Base-by-base conservation (phyloP, 1,284 basidiomycete species). In the Melampsora occidentalis region DNA sequence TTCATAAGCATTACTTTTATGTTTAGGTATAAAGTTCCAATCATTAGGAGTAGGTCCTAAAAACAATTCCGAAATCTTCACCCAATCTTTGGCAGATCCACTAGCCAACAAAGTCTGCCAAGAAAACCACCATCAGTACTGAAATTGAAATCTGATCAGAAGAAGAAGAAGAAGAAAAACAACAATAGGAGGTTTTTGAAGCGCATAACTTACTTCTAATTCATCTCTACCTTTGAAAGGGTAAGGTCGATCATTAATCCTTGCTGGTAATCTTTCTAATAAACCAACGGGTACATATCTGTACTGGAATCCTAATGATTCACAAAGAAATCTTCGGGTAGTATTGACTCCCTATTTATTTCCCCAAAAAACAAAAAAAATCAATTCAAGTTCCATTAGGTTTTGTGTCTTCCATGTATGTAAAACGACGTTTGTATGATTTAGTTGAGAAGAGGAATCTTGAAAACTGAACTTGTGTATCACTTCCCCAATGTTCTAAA, bases 61-160 rank as follows among this genome's bases (percentile, higher is more conserved):
- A 88, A 93, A 98, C 92, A 97, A 95, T 83, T 97, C 93, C 0
- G 91, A 91, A 46, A 99, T 90, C 84, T 89, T 93, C 70, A 97
- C 91, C 96, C 96, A 99, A 82, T 97, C 94, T n/a, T 87, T 85
- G 78, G 90, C 90, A 81, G 91, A 89, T 1, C 88, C 86, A 81
- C 91, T 93, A 0, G 92, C 89, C 7, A 98, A 85, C 10, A 97
- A 84, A 1, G 93, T 93, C 85, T 95, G 7, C 31, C 6, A 31
- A 18, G 2, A 7, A 63, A 28, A 16, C n/a, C 5, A 6, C 10
- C 28, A n/a, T 62, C 28, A 16, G 16, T 5, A 14, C 18, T n/a
- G 7, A n/a, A 64, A 14, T 35, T 35, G 1, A 31, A 63, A 31
- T 35, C 10, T 6, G 6, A 46, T 46, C 14, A 46, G 42, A 46